These are phyloP conservation scores for Lachnellula cervina DNA, from an alignment of 2,329 filamentous ascomycete species.

Conservation along the genomic window DNA sequence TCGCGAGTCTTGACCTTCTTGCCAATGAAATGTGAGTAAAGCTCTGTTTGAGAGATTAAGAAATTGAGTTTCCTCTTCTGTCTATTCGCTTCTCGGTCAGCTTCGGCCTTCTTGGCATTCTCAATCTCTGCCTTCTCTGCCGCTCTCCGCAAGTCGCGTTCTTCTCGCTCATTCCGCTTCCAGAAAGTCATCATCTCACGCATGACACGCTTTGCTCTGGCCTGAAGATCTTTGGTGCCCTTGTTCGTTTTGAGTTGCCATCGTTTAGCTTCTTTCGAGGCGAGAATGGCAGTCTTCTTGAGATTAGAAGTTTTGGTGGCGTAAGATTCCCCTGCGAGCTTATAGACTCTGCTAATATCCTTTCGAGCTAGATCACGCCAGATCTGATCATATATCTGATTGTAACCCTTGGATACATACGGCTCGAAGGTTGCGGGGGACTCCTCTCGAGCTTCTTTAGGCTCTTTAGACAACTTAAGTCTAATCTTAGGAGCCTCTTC, in stretches of 20 bases:
- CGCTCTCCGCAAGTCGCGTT: constrained; percentile 87
- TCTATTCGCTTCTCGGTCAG: constrained; percentile 91
- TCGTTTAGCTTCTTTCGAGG: constrained; percentile 92
- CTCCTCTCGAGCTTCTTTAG: constrained; percentile 41
- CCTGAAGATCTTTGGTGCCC: constrained; percentile 95
- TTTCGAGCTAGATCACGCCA: constrained; percentile 93
- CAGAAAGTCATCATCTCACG: constrained; percentile 99
- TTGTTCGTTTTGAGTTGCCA: constrained; percentile 99
- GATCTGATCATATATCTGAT: constrained; percentile 96
- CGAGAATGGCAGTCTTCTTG: constrained; percentile 94
- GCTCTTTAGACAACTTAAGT: constrained; percentile 52
- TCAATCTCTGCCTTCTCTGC: constrained; percentile 95
- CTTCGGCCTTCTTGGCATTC: constrained; percentile 93
- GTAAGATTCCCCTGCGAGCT: constrained; percentile 80
- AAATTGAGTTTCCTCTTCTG: constrained; percentile 99
- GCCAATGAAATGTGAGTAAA: constrained; percentile 99
- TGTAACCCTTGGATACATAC: constrained; percentile 87
- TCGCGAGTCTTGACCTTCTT: constrained; percentile 99
- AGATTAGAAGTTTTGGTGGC: constrained; percentile 89
- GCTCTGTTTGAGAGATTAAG: constrained; percentile 95
- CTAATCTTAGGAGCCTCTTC: constrained; percentile 47
- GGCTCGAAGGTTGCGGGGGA: constrained; percentile 33
- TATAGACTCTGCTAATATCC: constrained; percentile 87
- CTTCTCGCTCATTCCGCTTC: constrained; percentile 97
- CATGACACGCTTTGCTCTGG: constrained; percentile 96